Conservation (phyloP, 2,329 filamentous ascomycete species). For the Seiridium cupressi region DNA sequence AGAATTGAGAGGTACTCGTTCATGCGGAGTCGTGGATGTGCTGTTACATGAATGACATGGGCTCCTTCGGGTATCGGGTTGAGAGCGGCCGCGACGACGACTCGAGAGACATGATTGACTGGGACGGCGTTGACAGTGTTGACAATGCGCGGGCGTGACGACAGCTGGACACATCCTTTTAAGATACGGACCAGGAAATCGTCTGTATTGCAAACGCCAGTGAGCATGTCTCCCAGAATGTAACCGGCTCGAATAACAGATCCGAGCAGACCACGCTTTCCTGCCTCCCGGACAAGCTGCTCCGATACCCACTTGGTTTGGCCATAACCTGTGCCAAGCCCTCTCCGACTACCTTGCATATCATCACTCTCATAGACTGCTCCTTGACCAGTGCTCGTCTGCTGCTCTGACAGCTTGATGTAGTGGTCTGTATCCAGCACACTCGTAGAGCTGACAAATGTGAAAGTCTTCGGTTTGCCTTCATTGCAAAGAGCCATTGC, state of each 20-base stretch:
- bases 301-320: slow-evolving; percentile 80
- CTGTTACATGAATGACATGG: slow-evolving; percentile 74
- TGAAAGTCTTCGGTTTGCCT: slow-evolving; percentile 75
- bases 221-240: slow-evolving; percentile 69
- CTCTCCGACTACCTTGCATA: slow-evolving; percentile 70
- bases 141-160: slow-evolving; percentile 68
- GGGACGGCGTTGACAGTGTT: slow-evolving; percentile 92
- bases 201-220: slow-evolving; percentile 75
- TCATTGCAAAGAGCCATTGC: slow-evolving; percentile 71
- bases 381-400: slow-evolving; percentile 56
- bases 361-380: slow-evolving; percentile 76
- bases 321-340: slow-evolving; percentile 84
- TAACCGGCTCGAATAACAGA: slow-evolving; percentile 83
- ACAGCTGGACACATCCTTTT: slow-evolving; percentile 84
- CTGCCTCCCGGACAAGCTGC: slow-evolving; percentile 73
- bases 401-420: slow-evolving; percentile 67
- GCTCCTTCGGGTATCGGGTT: slow-evolving; percentile 50
- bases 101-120: slow-evolving; percentile 77
- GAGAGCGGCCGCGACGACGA: slow-evolving; percentile 73
- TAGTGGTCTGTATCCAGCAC: slow-evolving; percentile 83
- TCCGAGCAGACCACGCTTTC: slow-evolving; percentile 71
- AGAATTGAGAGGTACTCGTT: slow-evolving; percentile 74
- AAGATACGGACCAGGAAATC: slow-evolving; percentile 86
- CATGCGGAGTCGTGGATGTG: slow-evolving; percentile 74
- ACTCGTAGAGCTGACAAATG: slow-evolving; percentile 80